Evolutionary conservation across 768 basidiomycete species (phyloP).

Genomic region (Xerocomellus amylosporus): DNA sequence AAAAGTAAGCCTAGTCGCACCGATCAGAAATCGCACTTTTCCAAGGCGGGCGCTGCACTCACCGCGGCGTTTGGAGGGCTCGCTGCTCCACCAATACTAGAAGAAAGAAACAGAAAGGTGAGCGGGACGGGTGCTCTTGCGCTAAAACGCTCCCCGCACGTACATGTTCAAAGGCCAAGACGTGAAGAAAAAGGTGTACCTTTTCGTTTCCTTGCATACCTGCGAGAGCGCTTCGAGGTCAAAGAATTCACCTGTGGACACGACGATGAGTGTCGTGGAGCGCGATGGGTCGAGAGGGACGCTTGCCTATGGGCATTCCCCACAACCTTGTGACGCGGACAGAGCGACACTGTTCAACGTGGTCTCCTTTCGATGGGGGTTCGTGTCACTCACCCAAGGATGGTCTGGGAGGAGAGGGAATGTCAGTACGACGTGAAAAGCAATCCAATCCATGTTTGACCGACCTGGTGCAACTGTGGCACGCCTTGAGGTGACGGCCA

Average conservation of each 20-base stretch:
- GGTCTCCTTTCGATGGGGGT: not conserved
- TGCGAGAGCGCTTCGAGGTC: slow-evolving; percentile 63
- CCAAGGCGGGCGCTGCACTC: slow-evolving; percentile 24
- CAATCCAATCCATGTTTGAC: not conserved
- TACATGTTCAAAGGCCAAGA: slow-evolving; percentile 75
- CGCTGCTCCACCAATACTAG: slow-evolving; percentile 61
- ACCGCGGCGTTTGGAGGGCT: slow-evolving; percentile 73
- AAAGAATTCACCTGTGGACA: slow-evolving; percentile 60
- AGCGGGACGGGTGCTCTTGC: not conserved
- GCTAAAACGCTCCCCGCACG: slow-evolving; percentile 17
- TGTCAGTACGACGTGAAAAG: not conserved
- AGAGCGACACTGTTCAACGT: not conserved
- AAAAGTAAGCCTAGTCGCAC: slow-evolving; percentile 28
- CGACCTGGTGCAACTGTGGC: slow-evolving; percentile 54
- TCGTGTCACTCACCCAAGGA: slow-evolving; percentile 48
- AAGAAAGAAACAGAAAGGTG: not conserved
- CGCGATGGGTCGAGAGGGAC: not conserved
- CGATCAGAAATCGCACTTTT: not conserved
- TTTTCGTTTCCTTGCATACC: slow-evolving; percentile 51
- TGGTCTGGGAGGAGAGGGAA: slow-evolving; percentile 39
- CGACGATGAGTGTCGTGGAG: not conserved
- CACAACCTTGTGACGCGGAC: slow-evolving; percentile 43
- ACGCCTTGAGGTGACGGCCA: slow-evolving; percentile 51
- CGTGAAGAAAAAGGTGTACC: slow-evolving; percentile 75
- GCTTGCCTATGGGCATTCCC: slow-evolving; percentile 70